phyloP scores from a whole-genome alignment of 2,329 filamentous ascomycete species.

The Aspergillus jensenii region DNA sequence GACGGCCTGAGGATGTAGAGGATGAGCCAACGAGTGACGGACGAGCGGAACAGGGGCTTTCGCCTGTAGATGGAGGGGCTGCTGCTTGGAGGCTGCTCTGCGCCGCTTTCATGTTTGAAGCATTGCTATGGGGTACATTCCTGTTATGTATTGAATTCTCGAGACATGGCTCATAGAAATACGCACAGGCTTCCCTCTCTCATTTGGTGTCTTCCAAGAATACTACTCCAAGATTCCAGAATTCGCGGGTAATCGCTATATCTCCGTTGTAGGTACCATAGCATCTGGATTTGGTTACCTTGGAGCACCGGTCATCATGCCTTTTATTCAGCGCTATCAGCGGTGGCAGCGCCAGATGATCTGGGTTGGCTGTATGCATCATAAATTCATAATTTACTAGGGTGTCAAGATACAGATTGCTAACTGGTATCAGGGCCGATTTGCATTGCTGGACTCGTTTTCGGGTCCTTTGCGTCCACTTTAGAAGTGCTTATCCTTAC shows the following conservation, averaged over 20 bases:
- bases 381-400: background rate
- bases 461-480: background rate
- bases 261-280: slow-evolving; percentile 24
- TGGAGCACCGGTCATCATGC: slow-evolving; percentile 2
- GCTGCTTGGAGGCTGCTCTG: slow-evolving; percentile 4
- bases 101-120: slow-evolving; percentile 7
- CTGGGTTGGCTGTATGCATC: slow-evolving; percentile 5
- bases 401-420: too few species aligned
- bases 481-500: background rate
- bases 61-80: background rate
- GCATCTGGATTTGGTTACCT: slow-evolving; percentile 12
- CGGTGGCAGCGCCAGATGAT: background rate
- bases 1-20: background rate
- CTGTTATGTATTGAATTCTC: too few species aligned
- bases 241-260: too few species aligned
- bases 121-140: slow-evolving; percentile 3
- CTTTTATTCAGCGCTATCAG: background rate
- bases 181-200: too few species aligned
- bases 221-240: too few species aligned
- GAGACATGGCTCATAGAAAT: too few species aligned
- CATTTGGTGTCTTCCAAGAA: too few species aligned
- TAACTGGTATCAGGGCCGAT: too few species aligned
- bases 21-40: background rate
- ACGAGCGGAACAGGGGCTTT: too few species aligned
- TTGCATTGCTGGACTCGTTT: background rate